Percentiles rank a stretch among this genome's conserved stretches.
Conservation (phyloP, 495 filamentous ascomycete genomes). For the Tetracladium marchalianum region DNA sequence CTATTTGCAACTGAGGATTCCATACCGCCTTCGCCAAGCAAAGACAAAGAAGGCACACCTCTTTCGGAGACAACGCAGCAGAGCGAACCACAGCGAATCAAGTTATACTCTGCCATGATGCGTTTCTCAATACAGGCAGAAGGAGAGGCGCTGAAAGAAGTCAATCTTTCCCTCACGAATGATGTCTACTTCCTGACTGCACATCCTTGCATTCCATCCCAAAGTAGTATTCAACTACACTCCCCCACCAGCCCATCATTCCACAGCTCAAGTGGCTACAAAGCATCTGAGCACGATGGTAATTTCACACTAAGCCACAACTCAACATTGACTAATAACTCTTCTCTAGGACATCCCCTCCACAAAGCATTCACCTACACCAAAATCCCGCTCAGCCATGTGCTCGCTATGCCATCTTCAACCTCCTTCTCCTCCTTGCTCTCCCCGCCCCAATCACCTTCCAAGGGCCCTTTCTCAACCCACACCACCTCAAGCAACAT, state of each 20-base stretch:
- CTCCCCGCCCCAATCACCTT: neutral
- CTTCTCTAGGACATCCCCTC: slow-evolving; percentile 46
- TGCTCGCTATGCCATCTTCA: slow-evolving; percentile 25
- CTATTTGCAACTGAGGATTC: slow-evolving; percentile 27
- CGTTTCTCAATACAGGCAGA: slow-evolving; percentile 38
- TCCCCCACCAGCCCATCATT: slow-evolving; percentile 31
- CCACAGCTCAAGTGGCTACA: slow-evolving; percentile 1
- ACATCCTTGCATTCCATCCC: slow-evolving; percentile 51
- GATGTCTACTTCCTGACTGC: slow-evolving; percentile 59
- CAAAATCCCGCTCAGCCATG: slow-evolving; percentile 29
- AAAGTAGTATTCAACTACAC: slow-evolving; percentile 36
- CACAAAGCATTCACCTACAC: slow-evolving; percentile 52
- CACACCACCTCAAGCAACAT: slow-evolving; percentile 13
- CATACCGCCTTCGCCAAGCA: slow-evolving; percentile 24
- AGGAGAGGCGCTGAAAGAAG: slow-evolving; percentile 29
- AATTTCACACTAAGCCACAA: neutral
- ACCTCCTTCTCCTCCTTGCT: slow-evolving; percentile 10
- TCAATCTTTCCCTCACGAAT: slow-evolving; percentile 37
- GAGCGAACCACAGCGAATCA: slow-evolving; percentile 28
- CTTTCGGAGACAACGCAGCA: neutral
- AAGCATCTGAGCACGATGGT: neutral
- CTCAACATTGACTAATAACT: slow-evolving; percentile 11
- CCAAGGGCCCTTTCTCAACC: neutral
- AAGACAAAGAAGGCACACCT: slow-evolving; percentile 24
- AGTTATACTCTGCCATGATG: slow-evolving; percentile 38